Conservation (phyloP, 192 early-diverging fungal genomes). For the Coemansia sp. region DNA sequence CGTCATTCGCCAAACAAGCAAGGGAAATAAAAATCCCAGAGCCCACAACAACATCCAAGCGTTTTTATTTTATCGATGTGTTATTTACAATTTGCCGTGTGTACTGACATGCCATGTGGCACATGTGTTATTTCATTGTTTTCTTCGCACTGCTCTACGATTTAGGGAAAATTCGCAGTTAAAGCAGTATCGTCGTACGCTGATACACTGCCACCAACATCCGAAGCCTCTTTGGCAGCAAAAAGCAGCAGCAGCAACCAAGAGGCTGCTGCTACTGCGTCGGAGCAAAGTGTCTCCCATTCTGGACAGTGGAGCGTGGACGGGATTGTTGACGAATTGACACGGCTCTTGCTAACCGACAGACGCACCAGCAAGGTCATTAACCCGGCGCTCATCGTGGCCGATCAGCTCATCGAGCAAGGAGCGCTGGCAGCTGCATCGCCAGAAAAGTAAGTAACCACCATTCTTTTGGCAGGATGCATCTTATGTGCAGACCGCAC, state of each 20-base stretch:
- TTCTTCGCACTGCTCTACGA: neutral
- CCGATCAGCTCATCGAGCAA: slow-evolving; percentile 50
- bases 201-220: slow-evolving; percentile 23
- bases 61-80: neutral
- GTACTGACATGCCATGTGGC: neutral
- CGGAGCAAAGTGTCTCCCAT: neutral
- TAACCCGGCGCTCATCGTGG: slow-evolving; percentile 49
- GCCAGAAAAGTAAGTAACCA: slow-evolving; percentile 20
- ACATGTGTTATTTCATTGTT: slow-evolving; percentile 7
- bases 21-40: neutral
- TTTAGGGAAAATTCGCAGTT: slow-evolving; percentile 51
- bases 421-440: slow-evolving; percentile 38
- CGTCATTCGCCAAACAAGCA: too few relatives aligned
- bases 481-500: neutral
- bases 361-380: slow-evolving; percentile 46
- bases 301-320: slow-evolving; percentile 24
- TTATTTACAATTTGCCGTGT: neutral
- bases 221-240: slow-evolving; percentile 7
- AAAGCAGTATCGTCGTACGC: slow-evolving; percentile 44
- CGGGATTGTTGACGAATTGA: slow-evolving; percentile 42
- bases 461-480: neutral
- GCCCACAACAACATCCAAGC: too few relatives aligned
- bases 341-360: slow-evolving; percentile 46
- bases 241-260: neutral
- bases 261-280: slow-evolving; percentile 1